Evolutionary conservation across 306 rosid genomes (phyloP).

Genomic region (Cercis canadensis): DNA sequence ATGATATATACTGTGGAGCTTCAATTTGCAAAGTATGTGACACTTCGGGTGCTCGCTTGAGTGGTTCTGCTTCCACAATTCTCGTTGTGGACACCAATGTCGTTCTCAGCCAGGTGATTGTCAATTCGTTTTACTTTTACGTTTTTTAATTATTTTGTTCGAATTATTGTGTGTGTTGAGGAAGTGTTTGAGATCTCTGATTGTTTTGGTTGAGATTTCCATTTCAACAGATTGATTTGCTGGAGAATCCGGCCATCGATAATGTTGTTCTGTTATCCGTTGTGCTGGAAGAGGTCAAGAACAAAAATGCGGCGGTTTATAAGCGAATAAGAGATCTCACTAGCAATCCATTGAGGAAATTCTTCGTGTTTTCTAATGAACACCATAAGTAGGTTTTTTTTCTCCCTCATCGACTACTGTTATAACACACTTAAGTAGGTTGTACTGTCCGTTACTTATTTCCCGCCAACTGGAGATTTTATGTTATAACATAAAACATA

Average conservation of each 20-base stretch:
- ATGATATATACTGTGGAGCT: conserved; percentile 89
- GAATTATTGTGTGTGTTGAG: not conserved
- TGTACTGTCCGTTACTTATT: not conserved
- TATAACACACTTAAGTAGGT: not conserved
- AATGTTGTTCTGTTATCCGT: conserved; percentile 83
- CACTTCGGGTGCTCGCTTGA: conserved; percentile 64
- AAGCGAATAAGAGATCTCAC: conserved; percentile 79
- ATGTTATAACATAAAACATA: not conserved
- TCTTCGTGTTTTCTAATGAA: conserved; percentile 90
- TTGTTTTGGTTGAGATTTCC: not conserved
- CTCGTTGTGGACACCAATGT: conserved; percentile 91
- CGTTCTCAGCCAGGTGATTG: conserved; percentile 77
- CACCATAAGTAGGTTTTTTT: conserved; percentile 69
- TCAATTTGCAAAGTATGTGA: conserved; percentile 72
- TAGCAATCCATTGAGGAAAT: conserved; percentile 63
- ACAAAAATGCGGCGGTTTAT: conserved; percentile 77
- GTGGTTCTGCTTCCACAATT: conserved; percentile 64
- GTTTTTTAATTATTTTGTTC: not conserved
- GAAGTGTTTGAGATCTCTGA: not conserved
- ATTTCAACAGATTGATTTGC: conserved; percentile 81
- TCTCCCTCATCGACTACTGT: not conserved
- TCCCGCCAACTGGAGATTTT: not conserved
- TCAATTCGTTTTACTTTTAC: not conserved
- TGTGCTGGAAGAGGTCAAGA: conserved; percentile 90
- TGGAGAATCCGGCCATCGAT: conserved; percentile 85